Conservation (phyloP, 129 eudicot species). For the Erigeron canadensis region DNA sequence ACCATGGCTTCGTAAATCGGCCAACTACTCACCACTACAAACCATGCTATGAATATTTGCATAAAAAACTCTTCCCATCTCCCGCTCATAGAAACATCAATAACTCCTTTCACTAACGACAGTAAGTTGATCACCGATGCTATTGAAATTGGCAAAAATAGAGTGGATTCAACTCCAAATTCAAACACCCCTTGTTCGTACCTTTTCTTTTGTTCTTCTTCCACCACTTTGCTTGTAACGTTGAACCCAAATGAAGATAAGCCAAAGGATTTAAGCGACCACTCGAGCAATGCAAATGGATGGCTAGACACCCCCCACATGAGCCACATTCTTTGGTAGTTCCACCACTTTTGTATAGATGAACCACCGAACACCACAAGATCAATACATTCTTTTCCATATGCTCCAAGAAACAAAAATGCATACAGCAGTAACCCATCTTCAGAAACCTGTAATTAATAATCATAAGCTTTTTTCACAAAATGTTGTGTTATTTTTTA, state of each 20-base stretch:
- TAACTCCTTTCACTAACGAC: conserved; percentile 32
- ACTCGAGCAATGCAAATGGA: conserved; percentile 48
- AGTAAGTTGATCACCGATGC: conserved; percentile 37
- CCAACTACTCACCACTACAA: conserved; percentile 52
- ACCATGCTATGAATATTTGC: conserved; percentile 52
- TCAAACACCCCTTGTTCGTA: conserved; percentile 58
- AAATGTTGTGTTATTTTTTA: no score
- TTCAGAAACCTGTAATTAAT: conserved; percentile 47
- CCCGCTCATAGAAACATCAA: conserved; percentile 3
- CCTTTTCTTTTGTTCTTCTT: conserved; percentile 42
- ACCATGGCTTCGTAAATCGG: conserved; percentile 66
- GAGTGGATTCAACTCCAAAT: conserved; percentile 49
- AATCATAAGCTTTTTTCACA: neutral
- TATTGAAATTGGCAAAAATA: conserved; percentile 45
- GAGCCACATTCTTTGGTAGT: conserved; percentile 65
- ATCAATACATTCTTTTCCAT: conserved; percentile 52
- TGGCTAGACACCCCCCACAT: conserved; percentile 40
- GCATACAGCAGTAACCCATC: conserved; percentile 32
- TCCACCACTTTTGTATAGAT: conserved; percentile 55
- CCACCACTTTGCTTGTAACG: conserved; percentile 50
- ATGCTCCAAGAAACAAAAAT: conserved; percentile 58
- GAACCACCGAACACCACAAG: conserved; percentile 39
- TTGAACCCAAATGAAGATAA: conserved; percentile 43
- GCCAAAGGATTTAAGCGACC: conserved; percentile 31
- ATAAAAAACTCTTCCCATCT: conserved; percentile 24